Percentiles rank a stretch among this genome's conserved stretches.
These are phyloP conservation scores for Chimonanthus praecox DNA, from an alignment of 164 flowering plant species.

Conservation along the genomic window DNA sequence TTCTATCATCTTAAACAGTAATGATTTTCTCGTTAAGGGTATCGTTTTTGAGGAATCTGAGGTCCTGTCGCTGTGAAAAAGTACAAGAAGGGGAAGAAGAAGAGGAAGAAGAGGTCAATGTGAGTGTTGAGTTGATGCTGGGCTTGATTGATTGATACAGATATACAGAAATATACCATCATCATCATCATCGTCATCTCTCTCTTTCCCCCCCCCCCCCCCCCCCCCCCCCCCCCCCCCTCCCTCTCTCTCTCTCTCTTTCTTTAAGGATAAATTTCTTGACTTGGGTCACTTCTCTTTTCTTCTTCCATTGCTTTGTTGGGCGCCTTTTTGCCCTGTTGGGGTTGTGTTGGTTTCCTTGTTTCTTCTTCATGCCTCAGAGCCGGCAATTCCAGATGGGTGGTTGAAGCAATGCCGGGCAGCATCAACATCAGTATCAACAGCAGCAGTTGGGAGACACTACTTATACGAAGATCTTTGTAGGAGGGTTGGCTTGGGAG, in stretches of 20 bases:
- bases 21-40: slow-evolving; percentile 52
- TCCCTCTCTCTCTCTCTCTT: background rate
- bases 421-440: no score
- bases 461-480: slow-evolving; percentile 58
- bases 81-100: slow-evolving; percentile 16
- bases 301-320: background rate
- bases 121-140: slow-evolving; percentile 10
- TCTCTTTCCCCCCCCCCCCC: background rate
- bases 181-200: background rate
- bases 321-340: background rate
- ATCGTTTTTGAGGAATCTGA: slow-evolving; percentile 46
- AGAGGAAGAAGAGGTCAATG: slow-evolving; percentile 17
- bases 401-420: slow-evolving; percentile 28
- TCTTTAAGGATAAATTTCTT: background rate
- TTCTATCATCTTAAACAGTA: slow-evolving; percentile 11
- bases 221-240: no score
- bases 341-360: background rate
- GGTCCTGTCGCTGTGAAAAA: slow-evolving; percentile 25
- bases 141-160: slow-evolving; percentile 20
- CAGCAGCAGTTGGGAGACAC: slow-evolving; percentile 37
- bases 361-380: slow-evolving; percentile 36
- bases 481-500: slow-evolving; percentile 75
- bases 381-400: slow-evolving; percentile 51
- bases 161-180: no score
- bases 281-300: background rate